Evolutionary conservation across 2,329 filamentous ascomycete species (phyloP), one percentile per base, ranked within the genome.

Genomic region (Apiospora kogelbergensis): DNA sequence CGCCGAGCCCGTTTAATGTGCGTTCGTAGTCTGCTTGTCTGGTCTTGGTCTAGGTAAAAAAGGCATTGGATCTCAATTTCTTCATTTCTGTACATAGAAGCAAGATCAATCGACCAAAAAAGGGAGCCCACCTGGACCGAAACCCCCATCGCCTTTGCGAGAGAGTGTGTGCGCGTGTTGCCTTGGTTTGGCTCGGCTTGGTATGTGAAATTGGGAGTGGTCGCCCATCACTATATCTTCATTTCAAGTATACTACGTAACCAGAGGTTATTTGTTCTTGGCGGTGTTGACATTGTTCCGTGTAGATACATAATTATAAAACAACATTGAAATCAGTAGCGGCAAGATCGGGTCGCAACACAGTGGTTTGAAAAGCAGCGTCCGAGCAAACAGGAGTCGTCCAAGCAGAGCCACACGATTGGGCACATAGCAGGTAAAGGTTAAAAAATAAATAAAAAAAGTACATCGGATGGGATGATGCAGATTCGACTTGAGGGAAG

Each of bases 281-380:
- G 53, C 53, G 30, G 53, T 60, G 53, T 60, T 37, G 53, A 60
- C 46, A 60, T 11, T 22, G 53, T 60, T 37, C 53, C 53, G 53
- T 60, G 17, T 60, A 60, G 17, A 60, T 37, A 60, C 53, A 60
- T 60, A 60, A 60, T 37, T 60, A 60, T 60, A 60, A 60, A 60
- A 60, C 53, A 60, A 40, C 37, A 40, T 40, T 40, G 37, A 40
- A 37, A 6, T 17, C 53, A 37, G 53, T 22, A 37, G 53, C 53
- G 53, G 53, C 26, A 60, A 60, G 53, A 22, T 60, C 53, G 30
- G 53, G 53, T 60, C 53, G 53, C 53, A 60, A 37, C 53, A 33
- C 53, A n/a, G 30, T n/a, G 30, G 53, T 60, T 37, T 60, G 26
- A n/a, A 60, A n/a, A 60, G 9, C 30, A 33, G 33, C 20, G 53